Evolutionary conservation across 139 green algal genomes (phyloP).

Genomic region (Coelastrella sp.): DNA sequence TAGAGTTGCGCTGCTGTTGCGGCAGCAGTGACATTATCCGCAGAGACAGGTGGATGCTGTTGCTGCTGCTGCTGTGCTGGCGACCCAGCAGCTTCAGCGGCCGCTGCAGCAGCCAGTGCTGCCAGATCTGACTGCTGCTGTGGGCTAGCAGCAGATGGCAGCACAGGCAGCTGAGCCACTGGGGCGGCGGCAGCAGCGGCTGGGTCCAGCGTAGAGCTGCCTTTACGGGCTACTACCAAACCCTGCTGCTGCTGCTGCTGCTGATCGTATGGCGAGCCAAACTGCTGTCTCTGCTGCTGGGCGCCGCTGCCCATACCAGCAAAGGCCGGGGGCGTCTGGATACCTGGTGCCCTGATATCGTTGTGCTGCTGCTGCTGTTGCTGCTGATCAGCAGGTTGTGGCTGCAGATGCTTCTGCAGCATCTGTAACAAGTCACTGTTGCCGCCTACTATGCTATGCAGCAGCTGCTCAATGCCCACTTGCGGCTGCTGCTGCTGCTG

Average conservation of each 20-base stretch:
- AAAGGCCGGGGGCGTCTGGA: too few relatives aligned
- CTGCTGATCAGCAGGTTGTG: neutral
- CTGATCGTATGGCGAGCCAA: neutral
- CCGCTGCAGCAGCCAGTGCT: neutral
- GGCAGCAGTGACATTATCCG: neutral
- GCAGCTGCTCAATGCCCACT: neutral
- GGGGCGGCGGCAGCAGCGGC: neutral
- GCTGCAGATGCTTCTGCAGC: neutral
- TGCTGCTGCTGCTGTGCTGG: too few relatives aligned
- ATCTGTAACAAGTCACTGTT: neutral
- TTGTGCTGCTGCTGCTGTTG: slow-evolving; percentile 1
- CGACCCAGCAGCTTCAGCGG: neutral
- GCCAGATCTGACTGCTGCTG: slow-evolving; percentile 18
- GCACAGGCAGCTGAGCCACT: neutral
- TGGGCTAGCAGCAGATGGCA: neutral
- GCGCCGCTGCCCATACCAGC: too few relatives aligned
- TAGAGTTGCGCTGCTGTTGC: neutral
- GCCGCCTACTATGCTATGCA: neutral
- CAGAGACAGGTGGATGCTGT: neutral
- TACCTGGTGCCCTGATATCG: too few relatives aligned
- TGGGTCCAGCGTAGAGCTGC: neutral
- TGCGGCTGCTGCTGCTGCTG: slow-evolving; percentile 37
- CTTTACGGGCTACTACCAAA: neutral
- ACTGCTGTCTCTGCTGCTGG: neutral
- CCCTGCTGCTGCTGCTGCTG: neutral